Conservation (phyloP, 805 yeast species). For the Hanseniaspora thailandica region DNA sequence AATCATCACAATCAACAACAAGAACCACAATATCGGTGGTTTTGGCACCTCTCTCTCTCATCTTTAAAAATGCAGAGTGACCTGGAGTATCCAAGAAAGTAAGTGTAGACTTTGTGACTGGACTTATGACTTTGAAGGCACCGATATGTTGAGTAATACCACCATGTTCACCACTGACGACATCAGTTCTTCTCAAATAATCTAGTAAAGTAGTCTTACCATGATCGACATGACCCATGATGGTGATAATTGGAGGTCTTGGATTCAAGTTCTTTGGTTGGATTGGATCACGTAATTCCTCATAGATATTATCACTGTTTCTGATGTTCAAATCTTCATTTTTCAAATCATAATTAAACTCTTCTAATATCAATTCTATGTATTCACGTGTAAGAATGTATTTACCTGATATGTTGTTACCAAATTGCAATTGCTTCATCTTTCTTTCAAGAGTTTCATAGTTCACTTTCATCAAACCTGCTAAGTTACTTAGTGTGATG, state of each 20-base stretch:
- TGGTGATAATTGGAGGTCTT: slow-evolving; percentile 89
- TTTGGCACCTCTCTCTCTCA: slow-evolving; percentile 94
- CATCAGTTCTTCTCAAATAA: slow-evolving; percentile 67
- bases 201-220: slow-evolving; percentile 94
- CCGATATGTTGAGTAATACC: slow-evolving; percentile 98
- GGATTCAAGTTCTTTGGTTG: slow-evolving; percentile 41
- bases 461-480: slow-evolving; percentile 57
- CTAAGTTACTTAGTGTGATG: slow-evolving; percentile 65
- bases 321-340: slow-evolving; percentile 19
- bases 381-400: slow-evolving; percentile 78
- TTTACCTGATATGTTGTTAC: slow-evolving; percentile 49
- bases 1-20: slow-evolving; percentile 95
- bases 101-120: slow-evolving; percentile 57
- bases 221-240: slow-evolving; percentile 98
- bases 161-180: slow-evolving; percentile 79
- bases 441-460: slow-evolving; percentile 47
- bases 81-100: slow-evolving; percentile 97
- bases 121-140: slow-evolving; percentile 81
- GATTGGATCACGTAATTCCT: slow-evolving; percentile 45
- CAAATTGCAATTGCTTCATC: slow-evolving; percentile 58
- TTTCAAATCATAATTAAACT: slow-evolving; percentile 57
- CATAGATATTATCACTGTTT: slow-evolving; percentile 40
- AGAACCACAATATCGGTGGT: slow-evolving; percentile 84
- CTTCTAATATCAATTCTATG: slow-evolving; percentile 78
- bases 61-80: slow-evolving; percentile 89